Base-by-base conservation (phyloP, 768 basidiomycete genomes). In the Mycena albidolilacea region DNA sequence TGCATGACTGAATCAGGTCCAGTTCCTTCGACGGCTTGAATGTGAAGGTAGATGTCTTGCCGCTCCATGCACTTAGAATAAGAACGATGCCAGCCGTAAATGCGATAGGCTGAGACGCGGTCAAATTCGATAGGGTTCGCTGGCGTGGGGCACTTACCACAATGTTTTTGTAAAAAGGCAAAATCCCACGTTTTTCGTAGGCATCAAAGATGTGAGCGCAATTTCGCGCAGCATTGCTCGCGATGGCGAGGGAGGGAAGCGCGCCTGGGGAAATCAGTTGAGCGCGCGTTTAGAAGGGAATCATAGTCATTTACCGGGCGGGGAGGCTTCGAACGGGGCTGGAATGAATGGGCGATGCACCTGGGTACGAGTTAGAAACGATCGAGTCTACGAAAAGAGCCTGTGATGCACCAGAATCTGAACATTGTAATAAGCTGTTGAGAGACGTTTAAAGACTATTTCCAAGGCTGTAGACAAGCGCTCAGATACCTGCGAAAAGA, bases 311-410 rank as follows among this genome's bases (percentile, higher is more conserved):
- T 44, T 41, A 72, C 66, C 52, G 63, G 66, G 55, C n/a, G 64
- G 71, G 5, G 79, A 72, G 17, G 71, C 82, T 63, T 86, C 86
- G 39, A 83, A 80, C 3, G 87, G 85, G 0, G 85, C 85, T 0
- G 90, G 89, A 61, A 94, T 90, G 82, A 92, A 93, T 3, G 91
- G 91, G 39, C 92, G 85, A 79, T 94, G 93, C 10, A 61, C 4
- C 59, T 15, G 30, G 41, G 15, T 14, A 14, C 9, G 6, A 23
- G 21, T 61, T 39, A 61, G 59, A 43, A 23, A 14, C n/a, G 11
- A 43, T 6, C 5, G 23, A 14, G n/a, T 23, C 5, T 21, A 14
- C 5, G 59, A 2, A 6, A 14, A 5, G 12, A 23, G 19, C 19
- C 1, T 7, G 21, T 19, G 10, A 41, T 7, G 11, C 52, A 93